Conservation (phyloP, 139 green algal species). For the Nannochloris sp. region DNA sequence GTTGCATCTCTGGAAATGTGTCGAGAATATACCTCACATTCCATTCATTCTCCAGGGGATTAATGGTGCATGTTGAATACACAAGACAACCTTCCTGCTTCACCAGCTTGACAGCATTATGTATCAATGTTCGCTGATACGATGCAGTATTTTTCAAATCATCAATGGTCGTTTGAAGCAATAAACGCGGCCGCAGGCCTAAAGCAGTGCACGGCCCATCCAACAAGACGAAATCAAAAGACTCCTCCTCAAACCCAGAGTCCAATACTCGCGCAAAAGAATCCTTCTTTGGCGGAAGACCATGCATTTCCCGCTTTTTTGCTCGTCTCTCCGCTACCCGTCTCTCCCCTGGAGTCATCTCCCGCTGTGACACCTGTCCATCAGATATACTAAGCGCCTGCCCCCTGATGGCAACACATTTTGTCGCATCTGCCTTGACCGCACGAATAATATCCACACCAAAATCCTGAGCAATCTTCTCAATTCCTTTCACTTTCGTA, state of each 20-base stretch:
- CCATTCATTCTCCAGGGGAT: slow-evolving; percentile 83
- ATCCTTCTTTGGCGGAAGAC: neutral
- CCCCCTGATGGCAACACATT: slow-evolving; percentile 2
- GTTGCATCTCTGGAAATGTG: slow-evolving; percentile 45
- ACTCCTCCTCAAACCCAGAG: slow-evolving; percentile 38
- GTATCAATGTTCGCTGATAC: slow-evolving; percentile 70
- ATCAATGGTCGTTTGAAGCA: slow-evolving; percentile 27
- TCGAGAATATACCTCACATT: slow-evolving; percentile 80
- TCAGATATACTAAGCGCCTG: neutral
- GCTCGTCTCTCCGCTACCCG: slow-evolving; percentile 16
- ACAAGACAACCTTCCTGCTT: slow-evolving; percentile 68
- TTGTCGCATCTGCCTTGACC: slow-evolving; percentile 65
- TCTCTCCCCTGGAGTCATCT: neutral
- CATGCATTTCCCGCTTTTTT: slow-evolving; percentile 2
- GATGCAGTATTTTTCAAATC: slow-evolving; percentile 38
- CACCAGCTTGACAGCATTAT: slow-evolving; percentile 63
- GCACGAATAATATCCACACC: slow-evolving; percentile 53
- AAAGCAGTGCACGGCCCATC: slow-evolving; percentile 86
- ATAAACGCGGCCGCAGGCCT: slow-evolving; percentile 63
- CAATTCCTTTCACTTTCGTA: slow-evolving; percentile 51
- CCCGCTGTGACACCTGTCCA: neutral
- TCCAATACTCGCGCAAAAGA: neutral
- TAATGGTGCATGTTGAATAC: slow-evolving; percentile 85
- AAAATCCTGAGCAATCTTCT: slow-evolving; percentile 55
- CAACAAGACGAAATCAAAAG: slow-evolving; percentile 79